Conservation (phyloP, 306 rosid species). For the Hippophae tibetana region DNA sequence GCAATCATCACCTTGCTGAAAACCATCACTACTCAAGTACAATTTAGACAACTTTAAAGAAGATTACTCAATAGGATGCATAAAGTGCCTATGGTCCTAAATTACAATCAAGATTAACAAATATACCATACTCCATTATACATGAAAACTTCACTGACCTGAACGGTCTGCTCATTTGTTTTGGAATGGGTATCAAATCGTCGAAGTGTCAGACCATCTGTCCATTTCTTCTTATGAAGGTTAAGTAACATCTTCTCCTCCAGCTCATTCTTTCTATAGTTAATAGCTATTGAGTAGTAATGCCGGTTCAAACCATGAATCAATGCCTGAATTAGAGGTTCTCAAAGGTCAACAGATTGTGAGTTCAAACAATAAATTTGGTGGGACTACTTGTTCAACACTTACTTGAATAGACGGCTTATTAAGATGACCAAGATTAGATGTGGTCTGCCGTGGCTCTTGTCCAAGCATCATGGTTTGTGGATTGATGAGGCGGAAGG, state of each 20-base stretch:
- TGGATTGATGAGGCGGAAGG: conserved; percentile 88
- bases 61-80: too few relatives aligned
- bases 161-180: conserved; percentile 90
- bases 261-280: conserved; percentile 86
- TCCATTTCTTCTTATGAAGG: conserved; percentile 98
- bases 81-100: neutral
- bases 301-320: conserved; percentile 95
- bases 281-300: conserved; percentile 84
- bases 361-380: conserved; percentile 4
- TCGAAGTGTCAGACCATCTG: conserved; percentile 75
- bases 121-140: neutral
- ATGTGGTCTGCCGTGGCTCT: conserved; percentile 92
- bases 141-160: conserved; percentile 35
- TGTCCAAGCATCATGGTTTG: conserved; percentile 96
- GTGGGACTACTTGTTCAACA: conserved; percentile 2
- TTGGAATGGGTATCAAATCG: conserved; percentile 81
- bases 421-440: conserved; percentile 89
- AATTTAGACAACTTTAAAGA: too few relatives aligned
- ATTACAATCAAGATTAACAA: neutral
- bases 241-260: conserved; percentile 92
- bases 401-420: conserved; percentile 96
- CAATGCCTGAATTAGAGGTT: conserved; percentile 54
- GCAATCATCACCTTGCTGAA: neutral
- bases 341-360: conserved; percentile 16
- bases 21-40: too few relatives aligned